Base-by-base conservation (phyloP, 2,329 filamentous ascomycete species). In the Xylaria sp. region DNA sequence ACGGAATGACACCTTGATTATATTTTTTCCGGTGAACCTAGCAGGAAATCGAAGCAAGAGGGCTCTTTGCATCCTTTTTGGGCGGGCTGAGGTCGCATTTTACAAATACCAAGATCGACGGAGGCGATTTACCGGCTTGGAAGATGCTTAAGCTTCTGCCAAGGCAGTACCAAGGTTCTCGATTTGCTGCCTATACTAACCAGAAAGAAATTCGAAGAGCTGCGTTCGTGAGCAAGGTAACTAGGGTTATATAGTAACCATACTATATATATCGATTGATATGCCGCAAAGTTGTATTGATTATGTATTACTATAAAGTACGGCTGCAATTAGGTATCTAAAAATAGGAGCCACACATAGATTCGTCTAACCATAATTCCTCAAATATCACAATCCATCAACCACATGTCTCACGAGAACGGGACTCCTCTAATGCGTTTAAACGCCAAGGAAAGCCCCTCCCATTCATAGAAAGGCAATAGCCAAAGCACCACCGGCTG, bases 401-500 rank as follows among this genome's bases (percentile, higher is more conserved):
- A 19, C 37, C 25, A 11, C 54, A n/a, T 25, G 17, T 23, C 19
- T 37, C 21, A 37, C 41, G 31, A 33, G 8, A 58, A 29, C 5
- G 10, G 17, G 31, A 27, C 33, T 17, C 13, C 23, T 29, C 23
- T 19, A 47, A 7, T 13, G 7, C 13, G 31, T 43, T 10, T 33
- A 33, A 27, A 19, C 15, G 6, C 7, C 7, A 29, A n/a, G 29
- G 17, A 25, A 19, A 7, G 29, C 19, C 35, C 49, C 47, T 40
- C 35, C 52, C 19, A 17, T 27, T 65, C 65, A 71, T 23, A 70
- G 38, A 1, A 71, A 58, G n/a, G 62, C 65, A 31, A 64, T 44
- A 40, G 52, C 67, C 29, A 68, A 40, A 3, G 60, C 64, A 58
- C 67, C 67, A 19, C 56, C 66, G 4, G 53, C 65, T 10, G 31